Conservation (phyloP, 1,139 yeast genomes). For the Yueomyces sp. region DNA sequence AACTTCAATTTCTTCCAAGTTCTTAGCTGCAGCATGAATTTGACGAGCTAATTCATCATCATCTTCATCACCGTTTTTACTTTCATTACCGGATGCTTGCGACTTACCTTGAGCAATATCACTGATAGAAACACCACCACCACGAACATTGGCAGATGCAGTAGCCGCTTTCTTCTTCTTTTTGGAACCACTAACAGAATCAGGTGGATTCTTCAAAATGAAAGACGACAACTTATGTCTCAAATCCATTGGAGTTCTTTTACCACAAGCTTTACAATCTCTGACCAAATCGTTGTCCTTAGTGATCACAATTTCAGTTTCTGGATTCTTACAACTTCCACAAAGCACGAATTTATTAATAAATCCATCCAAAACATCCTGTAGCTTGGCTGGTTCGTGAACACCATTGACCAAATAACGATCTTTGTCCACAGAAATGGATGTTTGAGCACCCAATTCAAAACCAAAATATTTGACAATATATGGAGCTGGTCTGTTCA, state of each 20-base stretch:
- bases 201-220: slow-evolving; percentile 89
- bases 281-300: slow-evolving; percentile 68
- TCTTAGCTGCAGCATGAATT: slow-evolving; percentile 77
- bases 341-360: slow-evolving; percentile 87
- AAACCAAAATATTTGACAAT: slow-evolving; percentile 90
- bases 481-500: slow-evolving; percentile 85
- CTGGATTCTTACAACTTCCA: slow-evolving; percentile 94
- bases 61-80: slow-evolving; percentile 31
- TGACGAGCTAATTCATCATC: slow-evolving; percentile 71
- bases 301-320: slow-evolving; percentile 78
- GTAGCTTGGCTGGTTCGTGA: slow-evolving; percentile 82
- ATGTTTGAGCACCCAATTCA: slow-evolving; percentile 94
- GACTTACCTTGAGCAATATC: slow-evolving; percentile 58
- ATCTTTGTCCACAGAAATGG: slow-evolving; percentile 66
- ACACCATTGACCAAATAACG: slow-evolving; percentile 91
- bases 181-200: slow-evolving; percentile 35
- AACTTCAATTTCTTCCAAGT: slow-evolving; percentile 41
- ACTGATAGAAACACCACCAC: slow-evolving; percentile 72
- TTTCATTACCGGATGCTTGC: slow-evolving; percentile 25
- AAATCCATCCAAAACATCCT: slow-evolving; percentile 89
- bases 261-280: slow-evolving; percentile 99
- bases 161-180: slow-evolving; percentile 73
- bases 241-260: slow-evolving; percentile 70
- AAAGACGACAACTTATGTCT: slow-evolving; percentile 78
- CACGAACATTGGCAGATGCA: slow-evolving; percentile 82